Evolutionary conservation across 2,329 filamentous ascomycete genomes (phyloP), one percentile per base, ranked within the genome.

Genomic region (Talaromyces amestolkiae): DNA sequence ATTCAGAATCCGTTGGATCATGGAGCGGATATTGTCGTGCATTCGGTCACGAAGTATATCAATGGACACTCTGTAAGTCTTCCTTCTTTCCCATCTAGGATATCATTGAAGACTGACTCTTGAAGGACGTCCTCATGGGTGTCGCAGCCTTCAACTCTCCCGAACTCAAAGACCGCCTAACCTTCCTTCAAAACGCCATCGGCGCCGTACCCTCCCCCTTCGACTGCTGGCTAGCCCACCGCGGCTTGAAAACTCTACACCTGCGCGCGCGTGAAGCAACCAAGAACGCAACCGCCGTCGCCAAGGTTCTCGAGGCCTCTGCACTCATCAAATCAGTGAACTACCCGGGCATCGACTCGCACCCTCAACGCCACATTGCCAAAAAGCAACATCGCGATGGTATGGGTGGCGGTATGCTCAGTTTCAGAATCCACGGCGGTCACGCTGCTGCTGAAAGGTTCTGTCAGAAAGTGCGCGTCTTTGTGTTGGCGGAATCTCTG

Each of bases 1-100:
- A 86, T 99, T 58, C 95, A 99, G 82, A 98, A 97, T 80, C 95
- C 95, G 3, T 87, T 99, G 64, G 90, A 96, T 75, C 92, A 94
- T 76, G 95, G 95, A 72, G 95, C 95, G 71, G 95, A 99, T 79
- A 93, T 98, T 69, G 94, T 98, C 70, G 91, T 98, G 51, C 94
- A 98, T 85, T 93, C 89, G 64, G 95, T 99, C 64, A 99, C 95
- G 53, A 99, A 99, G 82, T 99, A 98, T 82, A 98, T 99, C 83
- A 98, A 98, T 78, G 95, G 95, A 60, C 95, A 99, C 83, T 88
- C 85, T 1, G 80, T 82, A 75, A 63, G 79, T 70, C 19, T 10
- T 13, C 3, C 7, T 27, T 27, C 2, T 53, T 11, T 10, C 9
- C n/a, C 43, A 6, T 37, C 35, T 11, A 31, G 27, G 1, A 37